Percentiles rank a stretch among this genome's conserved stretches.
These are phyloP conservation scores for Alternaria novae-zelandiae DNA, from an alignment of 2,329 filamentous ascomycete species.

Conservation along the genomic window DNA sequence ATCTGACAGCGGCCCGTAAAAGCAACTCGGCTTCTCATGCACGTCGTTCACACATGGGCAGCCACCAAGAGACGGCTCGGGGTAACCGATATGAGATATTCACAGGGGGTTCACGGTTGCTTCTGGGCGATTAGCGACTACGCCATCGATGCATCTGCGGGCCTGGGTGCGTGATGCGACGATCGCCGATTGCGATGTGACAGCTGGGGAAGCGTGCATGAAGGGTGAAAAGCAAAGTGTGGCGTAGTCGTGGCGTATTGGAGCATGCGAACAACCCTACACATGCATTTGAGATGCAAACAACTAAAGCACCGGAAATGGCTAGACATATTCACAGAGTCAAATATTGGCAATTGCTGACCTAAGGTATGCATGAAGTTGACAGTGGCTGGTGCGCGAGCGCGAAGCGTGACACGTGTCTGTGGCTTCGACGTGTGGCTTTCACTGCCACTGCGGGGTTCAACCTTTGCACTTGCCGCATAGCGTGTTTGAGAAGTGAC, in stretches of 20 bases:
- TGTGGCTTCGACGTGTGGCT: conserved; percentile 2
- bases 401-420: not conserved
- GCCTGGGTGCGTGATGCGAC: not conserved
- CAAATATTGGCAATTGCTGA: conserved; percentile 3
- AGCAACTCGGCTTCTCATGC: not conserved
- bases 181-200: not conserved
- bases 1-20: not conserved
- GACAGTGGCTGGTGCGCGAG: not conserved
- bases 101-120: not conserved
- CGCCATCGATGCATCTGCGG: not conserved
- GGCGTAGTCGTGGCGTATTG: not conserved
- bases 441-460: conserved; percentile 4
- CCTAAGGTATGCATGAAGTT: not conserved
- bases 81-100: not conserved
- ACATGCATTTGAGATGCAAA: conserved; percentile 16
- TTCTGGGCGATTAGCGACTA: not conserved
- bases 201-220: not conserved
- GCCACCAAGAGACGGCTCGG: not conserved
- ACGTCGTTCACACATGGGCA: not conserved
- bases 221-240: not conserved
- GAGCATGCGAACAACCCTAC: not conserved
- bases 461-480: not conserved
- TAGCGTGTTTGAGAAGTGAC: not conserved
- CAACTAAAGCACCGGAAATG: not conserved
- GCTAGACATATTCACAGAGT: not conserved